Evolutionary conservation across 306 rosid species (phyloP).

Genomic region (Fagus crenata): DNA sequence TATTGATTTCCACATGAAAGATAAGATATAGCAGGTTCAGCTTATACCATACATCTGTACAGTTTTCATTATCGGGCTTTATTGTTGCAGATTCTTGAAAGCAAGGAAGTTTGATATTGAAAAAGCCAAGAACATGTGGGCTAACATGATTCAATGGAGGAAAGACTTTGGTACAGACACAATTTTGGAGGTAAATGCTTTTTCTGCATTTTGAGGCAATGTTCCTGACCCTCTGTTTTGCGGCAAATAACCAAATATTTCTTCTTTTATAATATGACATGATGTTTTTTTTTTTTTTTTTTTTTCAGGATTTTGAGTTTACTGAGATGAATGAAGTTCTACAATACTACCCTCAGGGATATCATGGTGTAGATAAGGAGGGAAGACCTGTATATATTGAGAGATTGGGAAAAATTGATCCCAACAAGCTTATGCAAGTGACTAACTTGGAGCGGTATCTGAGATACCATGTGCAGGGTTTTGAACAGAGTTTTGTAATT

Average conservation of each 20-base stretch:
- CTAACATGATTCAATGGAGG: conserved; percentile 94
- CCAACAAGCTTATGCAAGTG: conserved; percentile 73
- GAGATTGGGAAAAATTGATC: conserved; percentile 84
- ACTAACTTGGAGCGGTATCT: conserved; percentile 75
- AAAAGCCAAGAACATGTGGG: conserved; percentile 89
- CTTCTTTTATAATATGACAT: neutral
- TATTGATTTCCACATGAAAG: conserved; percentile 7
- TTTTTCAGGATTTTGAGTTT: conserved; percentile 76
- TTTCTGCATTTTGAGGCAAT: neutral
- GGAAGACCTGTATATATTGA: conserved; percentile 90
- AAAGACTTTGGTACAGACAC: conserved; percentile 74
- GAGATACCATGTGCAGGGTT: conserved; percentile 85
- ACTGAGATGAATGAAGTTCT: conserved; percentile 69
- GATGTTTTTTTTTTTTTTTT: neutral
- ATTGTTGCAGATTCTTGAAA: conserved; percentile 68
- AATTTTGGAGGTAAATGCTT: conserved; percentile 66
- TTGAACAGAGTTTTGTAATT: conserved; percentile 70
- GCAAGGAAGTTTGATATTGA: conserved; percentile 95
- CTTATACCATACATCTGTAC: conserved; percentile 2
- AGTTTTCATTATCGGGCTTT: conserved; percentile 8
- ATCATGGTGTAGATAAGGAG: conserved; percentile 92
- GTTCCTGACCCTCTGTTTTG: neutral
- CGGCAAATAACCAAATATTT: neutral
- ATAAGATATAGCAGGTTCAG: conserved; percentile 16
- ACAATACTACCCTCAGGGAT: conserved; percentile 78